Base-by-base conservation (phyloP, 768 basidiomycete genomes). In the Termitomyces sp. region DNA sequence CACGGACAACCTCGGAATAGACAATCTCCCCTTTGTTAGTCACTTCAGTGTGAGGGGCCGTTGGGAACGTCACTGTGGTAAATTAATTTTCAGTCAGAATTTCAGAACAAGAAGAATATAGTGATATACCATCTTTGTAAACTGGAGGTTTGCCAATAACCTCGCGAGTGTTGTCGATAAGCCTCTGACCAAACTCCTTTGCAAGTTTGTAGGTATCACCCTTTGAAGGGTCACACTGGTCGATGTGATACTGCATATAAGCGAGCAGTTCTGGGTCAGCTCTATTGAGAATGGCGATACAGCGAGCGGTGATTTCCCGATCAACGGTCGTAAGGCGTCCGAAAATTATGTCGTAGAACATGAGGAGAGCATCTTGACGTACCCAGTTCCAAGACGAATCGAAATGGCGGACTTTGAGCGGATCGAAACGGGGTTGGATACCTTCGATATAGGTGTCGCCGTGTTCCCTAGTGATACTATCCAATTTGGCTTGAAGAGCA, bases 361-460 rank as follows among this genome's bases (percentile, higher is more conserved):
- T 95, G 59, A 93, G 77, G 28, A 98, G 79, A 16, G 94, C 93
- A 61, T 97, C 95, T 75, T 99, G 97, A 59, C 96, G 88, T 46
- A 90, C 96, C 97, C 97, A 99, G 69, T 99, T 99, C 97, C 96
- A 99, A 6, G 90, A 94, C 2, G 96, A 98, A 70, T 98, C 95
- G 78, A 99, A 98, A 69, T 89, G 94, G 47, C 97, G 91, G 13
- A 95, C 97, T 74, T 99, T 98, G 66, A 98, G 79, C 2, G 92
- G 87, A 67, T 96, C 92, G 73, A 99, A 99, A 58, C 84, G 80
- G 10, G 97, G 97, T 67, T 95, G 90, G 60, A 98, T 95, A 45
- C 97, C 97, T 33, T 95, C 88, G 59, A 98, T 78, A 73, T 99
- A 99, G 0, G 79, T 71, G 57, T 98, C 95, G 30, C 97, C 97